Percentiles rank a stretch among this genome's conserved stretches.
Conservation (phyloP, 306 rosid species). For the Lathyrus tuberosus region DNA sequence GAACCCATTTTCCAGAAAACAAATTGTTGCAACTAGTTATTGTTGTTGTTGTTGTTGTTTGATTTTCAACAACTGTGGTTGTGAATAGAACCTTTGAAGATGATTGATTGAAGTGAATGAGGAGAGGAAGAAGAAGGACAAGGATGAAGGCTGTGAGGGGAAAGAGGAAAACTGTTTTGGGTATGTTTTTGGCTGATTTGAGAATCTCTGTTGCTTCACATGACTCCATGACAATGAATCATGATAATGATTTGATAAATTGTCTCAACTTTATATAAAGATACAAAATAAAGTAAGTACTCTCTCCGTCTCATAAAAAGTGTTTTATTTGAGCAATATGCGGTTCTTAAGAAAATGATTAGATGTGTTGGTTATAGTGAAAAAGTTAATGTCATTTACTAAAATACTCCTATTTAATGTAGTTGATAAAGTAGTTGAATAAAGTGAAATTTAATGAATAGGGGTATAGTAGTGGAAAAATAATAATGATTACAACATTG, state of each 20-base stretch:
- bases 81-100: conserved; percentile 16
- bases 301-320: too few species aligned
- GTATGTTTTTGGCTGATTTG: conserved; percentile 39
- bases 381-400: too few species aligned
- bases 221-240: conserved; percentile 22
- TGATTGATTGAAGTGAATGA: conserved; percentile 35
- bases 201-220: conserved; percentile 31
- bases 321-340: too few species aligned
- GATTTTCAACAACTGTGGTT: conserved; percentile 12
- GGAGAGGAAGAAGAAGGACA: conserved; percentile 44
- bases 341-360: too few species aligned
- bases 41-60: background rate
- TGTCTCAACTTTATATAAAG: background rate
- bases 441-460: too few species aligned
- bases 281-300: background rate
- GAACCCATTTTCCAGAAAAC: conserved; percentile 76
- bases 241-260: background rate
- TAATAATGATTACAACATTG: too few species aligned
- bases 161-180: conserved; percentile 30
- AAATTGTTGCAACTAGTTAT: conserved; percentile 52
- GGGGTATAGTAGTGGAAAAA: too few species aligned
- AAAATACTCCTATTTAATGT: too few species aligned
- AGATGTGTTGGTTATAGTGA: too few species aligned
- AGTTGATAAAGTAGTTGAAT: too few species aligned
- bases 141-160: conserved; percentile 32